phyloP scores from a whole-genome alignment of 371 early-diverging fungal genomes.

The Mortierella polycephala region DNA sequence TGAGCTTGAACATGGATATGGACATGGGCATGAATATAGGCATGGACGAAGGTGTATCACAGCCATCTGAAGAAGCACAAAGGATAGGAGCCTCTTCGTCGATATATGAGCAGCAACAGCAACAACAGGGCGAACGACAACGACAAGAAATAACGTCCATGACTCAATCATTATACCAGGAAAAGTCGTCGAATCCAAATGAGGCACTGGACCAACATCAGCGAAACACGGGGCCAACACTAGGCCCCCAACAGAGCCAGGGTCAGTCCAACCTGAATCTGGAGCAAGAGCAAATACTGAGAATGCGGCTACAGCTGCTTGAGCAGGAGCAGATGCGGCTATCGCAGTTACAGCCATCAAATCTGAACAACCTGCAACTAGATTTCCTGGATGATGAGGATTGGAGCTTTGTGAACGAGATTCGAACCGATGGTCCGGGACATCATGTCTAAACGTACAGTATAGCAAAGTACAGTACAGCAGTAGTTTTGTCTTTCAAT shows the following conservation, averaged over 20 bases:
- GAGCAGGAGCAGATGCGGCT: slow-evolving; percentile 51
- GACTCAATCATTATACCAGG: background rate
- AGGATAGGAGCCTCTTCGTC: background rate
- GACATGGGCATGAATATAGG: slow-evolving; percentile 15
- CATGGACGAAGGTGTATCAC: background rate
- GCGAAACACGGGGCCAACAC: background rate
- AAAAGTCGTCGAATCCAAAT: background rate
- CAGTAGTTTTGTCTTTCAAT: too few species aligned
- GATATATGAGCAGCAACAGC: background rate
- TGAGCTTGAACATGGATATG: slow-evolving; percentile 10
- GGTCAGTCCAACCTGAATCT: background rate
- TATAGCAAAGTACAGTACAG: background rate
- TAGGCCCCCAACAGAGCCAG: background rate
- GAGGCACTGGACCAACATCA: slow-evolving; percentile 7
- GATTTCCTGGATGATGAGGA: slow-evolving; percentile 45
- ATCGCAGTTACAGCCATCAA: slow-evolving; percentile 37
- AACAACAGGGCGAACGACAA: slow-evolving; percentile 7
- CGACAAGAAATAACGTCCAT: background rate
- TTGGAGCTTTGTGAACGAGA: slow-evolving; percentile 51
- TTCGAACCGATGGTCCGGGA: slow-evolving; percentile 17
- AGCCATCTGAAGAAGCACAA: background rate
- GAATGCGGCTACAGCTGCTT: slow-evolving; percentile 29
- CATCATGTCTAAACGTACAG: background rate
- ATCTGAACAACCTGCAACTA: slow-evolving; percentile 36
- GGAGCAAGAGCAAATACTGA: slow-evolving; percentile 27